Base-by-base conservation (phyloP, 2,329 filamentous ascomycete genomes). In the Pestalotiopsis sp. region DNA sequence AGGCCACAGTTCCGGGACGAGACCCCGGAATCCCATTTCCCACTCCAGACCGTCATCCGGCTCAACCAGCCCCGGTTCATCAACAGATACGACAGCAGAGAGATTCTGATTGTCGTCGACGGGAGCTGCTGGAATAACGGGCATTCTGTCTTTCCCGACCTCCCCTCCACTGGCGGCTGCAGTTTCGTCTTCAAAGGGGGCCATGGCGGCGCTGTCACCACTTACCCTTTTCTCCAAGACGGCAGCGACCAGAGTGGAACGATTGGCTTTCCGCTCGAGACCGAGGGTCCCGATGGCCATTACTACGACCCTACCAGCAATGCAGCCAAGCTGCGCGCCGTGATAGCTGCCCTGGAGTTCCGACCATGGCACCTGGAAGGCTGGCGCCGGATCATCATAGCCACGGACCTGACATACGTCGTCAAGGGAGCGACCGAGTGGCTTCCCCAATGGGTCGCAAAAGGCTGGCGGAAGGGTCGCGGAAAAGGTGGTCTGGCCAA, bases 381-480 rank as follows among this genome's bases (percentile, higher is more conserved):
- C 10, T 81, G 78, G 72, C 69, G 73, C 9, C 74, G 74, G 3
- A 67, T 86, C n/a, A 80, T 86, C 13, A 76, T 86, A 63, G 80
- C 82, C 17, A 85, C 82, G 0, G 82, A 86, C 66, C 82, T 81
- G 1, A 77, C 80, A 62, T 85, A 85, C 66, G 78, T 85, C 7
- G 79, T 79, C 14, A 69, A 77, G 7, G 82, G 83, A 11, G 75
- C 80, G 2, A 83, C 80, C 3, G 65, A 70, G 24, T 83, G 79
- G 78, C 68, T 82, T 17, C 74, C 73, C 48, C 68, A 62, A 1
- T 86, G 84, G 84, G 73, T 77, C 26, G 69, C 67, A 22, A 77
- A 79, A 30, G 73, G 76, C 9, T 85, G 82, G 81, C 74, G 70
- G 56, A 78, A 73, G n/a, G n/a, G 24, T 20, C 67, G 66, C 2